phyloP scores from a whole-genome alignment of 2,329 filamentous ascomycete species.

The Aspergillaceae sp. region DNA sequence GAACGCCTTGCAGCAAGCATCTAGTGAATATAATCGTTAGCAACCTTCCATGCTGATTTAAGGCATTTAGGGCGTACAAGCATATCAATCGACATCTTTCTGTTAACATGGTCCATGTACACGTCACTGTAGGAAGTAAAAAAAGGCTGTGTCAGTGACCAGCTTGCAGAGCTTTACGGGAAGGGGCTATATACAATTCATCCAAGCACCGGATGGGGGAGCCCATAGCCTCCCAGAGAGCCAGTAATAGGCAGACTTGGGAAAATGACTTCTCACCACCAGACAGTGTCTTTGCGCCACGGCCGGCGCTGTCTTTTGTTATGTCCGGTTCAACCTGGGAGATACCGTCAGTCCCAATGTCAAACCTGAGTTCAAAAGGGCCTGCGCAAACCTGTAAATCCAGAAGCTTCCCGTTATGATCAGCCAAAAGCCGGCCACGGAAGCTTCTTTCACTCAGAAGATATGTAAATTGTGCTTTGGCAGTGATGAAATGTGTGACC shows the following conservation, averaged over 20 bases:
- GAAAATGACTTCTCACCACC: slow-evolving; percentile 98
- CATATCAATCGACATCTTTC: slow-evolving; percentile 86
- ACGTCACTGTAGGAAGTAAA: slow-evolving; percentile 54
- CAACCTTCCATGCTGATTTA: not conserved
- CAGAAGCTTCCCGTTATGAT: slow-evolving; percentile 66
- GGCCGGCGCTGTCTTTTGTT: slow-evolving; percentile 60
- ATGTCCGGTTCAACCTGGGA: slow-evolving; percentile 54
- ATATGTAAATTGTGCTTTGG: slow-evolving; percentile 78
- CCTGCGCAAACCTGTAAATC: slow-evolving; percentile 56
- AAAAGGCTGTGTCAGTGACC: slow-evolving; percentile 9
- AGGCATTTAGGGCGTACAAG: slow-evolving; percentile 53
- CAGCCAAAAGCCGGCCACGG: slow-evolving; percentile 68
- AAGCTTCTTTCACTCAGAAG: slow-evolving; percentile 84
- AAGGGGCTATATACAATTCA: slow-evolving; percentile 58
- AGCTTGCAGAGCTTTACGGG: not conserved
- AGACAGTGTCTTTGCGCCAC: slow-evolving; percentile 84
- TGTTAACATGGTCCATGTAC: slow-evolving; percentile 97
- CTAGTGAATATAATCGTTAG: slow-evolving; percentile 35
- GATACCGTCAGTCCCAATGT: slow-evolving; percentile 4
- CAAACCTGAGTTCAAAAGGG: not conserved
- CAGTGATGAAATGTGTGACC: slow-evolving; percentile 73
- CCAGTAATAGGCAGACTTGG: slow-evolving; percentile 83
- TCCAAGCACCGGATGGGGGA: slow-evolving; percentile 90
- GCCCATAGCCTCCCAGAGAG: slow-evolving; percentile 97
- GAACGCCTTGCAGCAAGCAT: slow-evolving; percentile 76